These are phyloP conservation scores for Penicillium sp. DNA, from an alignment of 2,329 filamentous ascomycete species.

Conservation along the genomic window DNA sequence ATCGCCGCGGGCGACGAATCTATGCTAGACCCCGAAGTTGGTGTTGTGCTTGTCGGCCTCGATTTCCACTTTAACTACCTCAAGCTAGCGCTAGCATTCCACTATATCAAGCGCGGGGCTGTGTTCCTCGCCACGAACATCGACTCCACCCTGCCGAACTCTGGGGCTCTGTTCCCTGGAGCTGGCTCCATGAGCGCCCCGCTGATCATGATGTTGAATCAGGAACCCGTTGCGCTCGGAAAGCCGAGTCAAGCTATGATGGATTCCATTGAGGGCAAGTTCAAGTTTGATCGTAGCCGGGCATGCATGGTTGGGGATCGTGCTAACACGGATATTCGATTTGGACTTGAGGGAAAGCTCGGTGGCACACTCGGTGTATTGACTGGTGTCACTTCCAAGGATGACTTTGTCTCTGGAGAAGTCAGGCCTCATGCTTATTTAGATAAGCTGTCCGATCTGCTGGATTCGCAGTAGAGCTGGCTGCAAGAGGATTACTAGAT, in stretches of 20 bases:
- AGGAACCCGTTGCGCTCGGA: slow-evolving; percentile 74
- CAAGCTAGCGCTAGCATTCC: slow-evolving; percentile 79
- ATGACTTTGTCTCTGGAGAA: slow-evolving; percentile 74
- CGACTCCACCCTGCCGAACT: slow-evolving; percentile 83
- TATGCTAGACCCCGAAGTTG: slow-evolving; percentile 80
- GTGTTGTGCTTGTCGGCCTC: slow-evolving; percentile 81
- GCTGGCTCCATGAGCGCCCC: slow-evolving; percentile 81
- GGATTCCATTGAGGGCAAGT: slow-evolving; percentile 97
- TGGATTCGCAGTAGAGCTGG: slow-evolving; percentile 29
- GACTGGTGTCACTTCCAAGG: slow-evolving; percentile 80
- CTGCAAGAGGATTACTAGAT: not conserved
- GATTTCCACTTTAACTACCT: slow-evolving; percentile 96
- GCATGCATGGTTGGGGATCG: slow-evolving; percentile 97
- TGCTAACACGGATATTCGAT: slow-evolving; percentile 92
- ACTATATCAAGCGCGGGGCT: slow-evolving; percentile 79
- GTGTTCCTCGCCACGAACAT: slow-evolving; percentile 90
- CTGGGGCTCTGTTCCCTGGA: slow-evolving; percentile 82
- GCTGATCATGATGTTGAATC: slow-evolving; percentile 67
- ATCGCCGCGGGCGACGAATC: slow-evolving; percentile 71
- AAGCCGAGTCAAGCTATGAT: slow-evolving; percentile 99
- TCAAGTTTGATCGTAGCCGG: slow-evolving; percentile 76
- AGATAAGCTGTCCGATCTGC: slow-evolving; percentile 77
- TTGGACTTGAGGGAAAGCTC: slow-evolving; percentile 84
- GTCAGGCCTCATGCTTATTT: slow-evolving; percentile 80
- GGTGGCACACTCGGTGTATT: slow-evolving; percentile 89